A percentile compares a stretch with the other conserved stretches of the same genome.
These are phyloP conservation scores for Trichophyton mentagrophytes DNA, from an alignment of 2,329 filamentous ascomycete genomes.

Conservation along the genomic window DNA sequence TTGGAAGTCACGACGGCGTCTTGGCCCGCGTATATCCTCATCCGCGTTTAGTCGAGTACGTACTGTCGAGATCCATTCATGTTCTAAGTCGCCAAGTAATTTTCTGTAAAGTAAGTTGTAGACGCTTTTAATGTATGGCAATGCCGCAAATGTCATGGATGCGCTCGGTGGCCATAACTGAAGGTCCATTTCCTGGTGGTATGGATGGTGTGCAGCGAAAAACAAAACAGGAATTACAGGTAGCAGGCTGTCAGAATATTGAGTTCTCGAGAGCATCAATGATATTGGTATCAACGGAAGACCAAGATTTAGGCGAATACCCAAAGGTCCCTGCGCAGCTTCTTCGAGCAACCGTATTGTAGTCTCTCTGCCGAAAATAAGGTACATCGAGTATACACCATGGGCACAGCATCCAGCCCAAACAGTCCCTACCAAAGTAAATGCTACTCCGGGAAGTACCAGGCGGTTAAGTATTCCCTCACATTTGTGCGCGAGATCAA, in stretches of 20 bases:
- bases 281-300: slow-evolving; percentile 55
- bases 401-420: slow-evolving; percentile 43
- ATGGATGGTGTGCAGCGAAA: slow-evolving; percentile 36
- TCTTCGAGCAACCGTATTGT: slow-evolving; percentile 41
- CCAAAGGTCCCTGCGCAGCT: slow-evolving; percentile 25
- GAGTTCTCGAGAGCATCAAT: slow-evolving; percentile 54
- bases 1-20: slow-evolving; percentile 21
- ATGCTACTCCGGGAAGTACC: slow-evolving; percentile 52
- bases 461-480: slow-evolving; percentile 46
- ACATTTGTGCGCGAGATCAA: slow-evolving; percentile 51
- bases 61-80: slow-evolving; percentile 50
- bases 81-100: slow-evolving; percentile 45
- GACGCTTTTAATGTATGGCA: slow-evolving; percentile 52
- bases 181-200: slow-evolving; percentile 36
- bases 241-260: slow-evolving; percentile 49
- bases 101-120: slow-evolving; percentile 53
- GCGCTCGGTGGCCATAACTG: slow-evolving; percentile 55
- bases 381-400: slow-evolving; percentile 50
- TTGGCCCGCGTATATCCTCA: slow-evolving; percentile 13
- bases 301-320: slow-evolving; percentile 44
- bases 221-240: slow-evolving; percentile 49
- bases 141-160: slow-evolving; percentile 50
- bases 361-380: slow-evolving; percentile 54
- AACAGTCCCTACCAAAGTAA: slow-evolving; percentile 34
- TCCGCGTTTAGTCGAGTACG: slow-evolving; percentile 42